Evolutionary conservation across 2,329 filamentous ascomycete genomes (phyloP), one percentile per base, ranked within the genome.

Genomic region (Monosporascus sp.): DNA sequence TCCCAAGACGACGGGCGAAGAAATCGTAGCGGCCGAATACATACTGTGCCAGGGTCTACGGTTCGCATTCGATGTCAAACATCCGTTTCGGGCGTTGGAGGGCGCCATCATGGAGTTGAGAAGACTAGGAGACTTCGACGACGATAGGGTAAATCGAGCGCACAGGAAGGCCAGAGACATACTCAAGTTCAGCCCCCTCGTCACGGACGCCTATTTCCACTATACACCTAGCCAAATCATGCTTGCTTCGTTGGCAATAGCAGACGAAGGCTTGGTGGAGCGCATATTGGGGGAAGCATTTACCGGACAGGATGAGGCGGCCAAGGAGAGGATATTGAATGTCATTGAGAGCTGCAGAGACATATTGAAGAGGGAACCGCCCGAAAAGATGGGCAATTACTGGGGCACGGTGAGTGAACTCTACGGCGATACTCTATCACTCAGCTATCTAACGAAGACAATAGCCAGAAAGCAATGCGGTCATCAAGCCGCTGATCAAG

Each of bases 121-220:
- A 53, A 82, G 86, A 46, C 77, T 88, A 25, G 79, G 82, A 0
- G 81, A 84, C 24, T 82, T 85, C 2, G 80, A 85, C 49, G 77
- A 77, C 48, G 62, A 68, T 9, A 72, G 78, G 25, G 72, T 84
- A 31, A 72, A 72, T 48, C 76, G 77, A 11, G 90, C 90, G 0
- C 91, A 96, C 65, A 76, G 77, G n/a, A 80, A 79, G 50, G 88
- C 92, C 0, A 81, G 88, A 42, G 82, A 85, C 20, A 78, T 90
- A 47, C 81, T 95, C 51, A 90, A 90, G 65, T 87, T 85, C 51
- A 88, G 89, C 53, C 89, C 91, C 0, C 75, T 96, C 49, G 80
- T 97, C 56, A 96, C 93, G 25, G 94, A 99, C 64, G 91, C 84
- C n/a, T 97, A 97, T 73, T 97, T 97, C 72, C 87, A 96, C 70